Conservation (phyloP, 305 asterid genomes). For the Andrographis paniculata region DNA sequence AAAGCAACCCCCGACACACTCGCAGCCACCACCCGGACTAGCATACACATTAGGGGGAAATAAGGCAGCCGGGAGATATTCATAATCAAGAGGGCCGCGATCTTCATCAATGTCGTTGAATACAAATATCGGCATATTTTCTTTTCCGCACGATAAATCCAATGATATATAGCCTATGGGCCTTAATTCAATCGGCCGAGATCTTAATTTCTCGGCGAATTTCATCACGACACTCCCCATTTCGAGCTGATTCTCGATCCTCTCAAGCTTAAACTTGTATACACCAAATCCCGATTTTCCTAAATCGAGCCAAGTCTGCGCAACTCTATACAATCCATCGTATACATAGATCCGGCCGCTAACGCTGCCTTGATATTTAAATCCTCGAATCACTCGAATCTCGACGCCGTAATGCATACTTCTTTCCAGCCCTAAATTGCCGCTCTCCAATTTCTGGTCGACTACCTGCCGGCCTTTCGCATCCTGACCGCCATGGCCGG, state of each 20-base stretch:
- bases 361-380: constrained; percentile 59
- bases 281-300: constrained; percentile 93
- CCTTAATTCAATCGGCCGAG: constrained; percentile 39
- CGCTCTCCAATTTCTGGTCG: constrained; percentile 77
- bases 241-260: constrained; percentile 63
- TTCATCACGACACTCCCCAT: constrained; percentile 75
- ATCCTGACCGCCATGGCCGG: constrained; percentile 98
- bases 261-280: constrained; percentile 62
- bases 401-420: constrained; percentile 83
- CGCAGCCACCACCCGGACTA: constrained; percentile 50
- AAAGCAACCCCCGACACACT: constrained; percentile 50
- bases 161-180: constrained; percentile 61
- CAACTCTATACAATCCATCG: constrained; percentile 73
- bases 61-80: constrained; percentile 39
- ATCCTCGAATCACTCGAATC: constrained; percentile 88
- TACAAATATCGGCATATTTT: constrained; percentile 53
- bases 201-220: constrained; percentile 47
- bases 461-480: constrained; percentile 44
- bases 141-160: constrained; percentile 66
- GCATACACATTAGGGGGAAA: constrained; percentile 50
- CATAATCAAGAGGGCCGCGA: constrained; percentile 52
- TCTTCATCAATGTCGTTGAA: constrained; percentile 65
- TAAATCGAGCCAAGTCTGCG: constrained; percentile 69
- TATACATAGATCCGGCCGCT: constrained; percentile 81
- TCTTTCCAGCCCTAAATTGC: constrained; percentile 86